Base-by-base conservation (phyloP, 208 protist genomes). In the Hexamita inflata region DNA sequence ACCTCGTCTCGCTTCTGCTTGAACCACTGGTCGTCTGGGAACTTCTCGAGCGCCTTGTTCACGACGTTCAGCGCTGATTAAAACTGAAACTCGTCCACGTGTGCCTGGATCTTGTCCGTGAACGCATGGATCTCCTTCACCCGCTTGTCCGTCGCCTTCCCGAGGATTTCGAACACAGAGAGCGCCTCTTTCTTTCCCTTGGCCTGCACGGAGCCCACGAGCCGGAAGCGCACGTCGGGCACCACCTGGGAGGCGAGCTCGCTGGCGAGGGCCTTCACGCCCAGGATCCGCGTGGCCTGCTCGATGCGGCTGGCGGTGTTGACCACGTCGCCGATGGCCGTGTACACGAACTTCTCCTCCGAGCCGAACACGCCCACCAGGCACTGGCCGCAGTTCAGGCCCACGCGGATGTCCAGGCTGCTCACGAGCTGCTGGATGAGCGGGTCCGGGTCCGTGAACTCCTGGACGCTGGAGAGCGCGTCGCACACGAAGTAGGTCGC, bases 281-380 rank as follows among this genome's bases (percentile, higher is more conserved):
- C 34, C 24, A 66, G 34, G 60, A 66, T n/a, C 30, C 60, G 60
- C 15, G 60, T 66, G 15, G 60, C 60, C 13, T 15, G 15, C 30
- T 66, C 60, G 15, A 66, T 38, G 29, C 60, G 60, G 30, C 60
- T 66, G 30, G 60, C 60, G 24, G 34, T 30, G 30, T 66, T 66
- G 60, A 66, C 60, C 15, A 30, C 30, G 60, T 66, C 60, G 29
- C 24, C 15, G 60, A 66, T 66, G 13, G 60, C 60, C 15, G 60
- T 66, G 60, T 66, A 66, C 13, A 24, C 34, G 15, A 66, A 30
- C 29, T 38, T n/a, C 29, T 38, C 15, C 15, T 15, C 15, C 13
- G 24, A 66, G 24, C 60, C 60, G 60, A 66, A 66, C 24, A 66
- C 60, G 15, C 60, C 60, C 13, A 66, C 60, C 29, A 66, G 15